These are phyloP conservation scores for Hypomyces rosellus DNA, from an alignment of 2,329 filamentous ascomycete genomes.

Conservation along the genomic window DNA sequence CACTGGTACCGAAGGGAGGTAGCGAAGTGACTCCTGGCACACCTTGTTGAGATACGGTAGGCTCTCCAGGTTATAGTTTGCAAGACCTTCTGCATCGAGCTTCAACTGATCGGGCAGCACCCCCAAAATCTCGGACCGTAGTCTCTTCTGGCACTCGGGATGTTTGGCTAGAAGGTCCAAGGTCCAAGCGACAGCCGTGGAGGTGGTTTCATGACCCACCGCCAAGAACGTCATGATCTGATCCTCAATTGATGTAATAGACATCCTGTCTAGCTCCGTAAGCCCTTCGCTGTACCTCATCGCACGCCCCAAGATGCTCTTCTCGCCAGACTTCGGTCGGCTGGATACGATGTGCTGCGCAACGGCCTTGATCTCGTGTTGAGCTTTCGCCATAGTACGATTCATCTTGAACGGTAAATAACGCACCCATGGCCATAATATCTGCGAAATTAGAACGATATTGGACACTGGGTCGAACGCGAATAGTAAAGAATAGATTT, in stretches of 20 bases:
- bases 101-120: not conserved
- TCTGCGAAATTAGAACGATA: too few relatives aligned
- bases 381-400: too few relatives aligned
- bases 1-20: slow-evolving; percentile 29
- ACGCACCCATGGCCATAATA: too few relatives aligned
- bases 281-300: slow-evolving; percentile 25
- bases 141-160: slow-evolving; percentile 29
- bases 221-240: slow-evolving; percentile 37
- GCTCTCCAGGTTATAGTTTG: not conserved
- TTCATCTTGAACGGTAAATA: too few relatives aligned
- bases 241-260: slow-evolving; percentile 13
- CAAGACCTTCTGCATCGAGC: not conserved
- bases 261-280: slow-evolving; percentile 10
- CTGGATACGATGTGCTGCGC: too few relatives aligned
- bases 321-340: not conserved
- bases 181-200: slow-evolving; percentile 34
- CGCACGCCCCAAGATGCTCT: slow-evolving; percentile 1
- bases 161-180: slow-evolving; percentile 32
- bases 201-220: slow-evolving; percentile 40
- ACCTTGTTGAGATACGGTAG: slow-evolving; percentile 41
- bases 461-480: too few relatives aligned
- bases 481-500: too few relatives aligned
- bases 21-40: slow-evolving; percentile 39
- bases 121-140: slow-evolving; percentile 31
- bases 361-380: too few relatives aligned